phyloP scores from a whole-genome alignment of 139 green algal genomes.

The Nannochloris sp. region DNA sequence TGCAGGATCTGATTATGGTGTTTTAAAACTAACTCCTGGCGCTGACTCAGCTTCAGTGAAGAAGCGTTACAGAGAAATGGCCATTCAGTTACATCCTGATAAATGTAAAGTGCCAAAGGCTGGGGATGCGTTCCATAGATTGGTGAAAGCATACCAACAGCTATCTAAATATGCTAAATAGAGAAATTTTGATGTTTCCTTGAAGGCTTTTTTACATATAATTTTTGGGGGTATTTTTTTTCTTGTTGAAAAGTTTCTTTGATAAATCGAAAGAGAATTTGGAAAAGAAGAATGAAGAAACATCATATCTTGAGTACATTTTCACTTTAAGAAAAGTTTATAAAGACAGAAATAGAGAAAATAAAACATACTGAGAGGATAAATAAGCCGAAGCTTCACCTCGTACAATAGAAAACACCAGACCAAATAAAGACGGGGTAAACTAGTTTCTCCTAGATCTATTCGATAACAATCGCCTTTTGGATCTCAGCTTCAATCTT shows the following conservation, averaged over 20 bases:
- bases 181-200: background rate
- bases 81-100: slow-evolving; percentile 38
- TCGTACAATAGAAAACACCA: background rate
- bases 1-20: slow-evolving; percentile 10
- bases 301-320: background rate
- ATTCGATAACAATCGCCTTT: slow-evolving; percentile 25
- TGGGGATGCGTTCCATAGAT: slow-evolving; percentile 31
- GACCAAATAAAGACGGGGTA: too few relatives aligned
- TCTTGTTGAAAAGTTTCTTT: too few relatives aligned
- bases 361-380: background rate
- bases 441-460: background rate
- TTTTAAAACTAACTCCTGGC: slow-evolving; percentile 19
- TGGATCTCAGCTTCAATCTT: slow-evolving; percentile 32
- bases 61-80: slow-evolving; percentile 35
- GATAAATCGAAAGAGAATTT: too few relatives aligned
- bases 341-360: background rate
- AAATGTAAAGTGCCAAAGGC: slow-evolving; percentile 35
- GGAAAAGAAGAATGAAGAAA: background rate
- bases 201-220: too few relatives aligned
- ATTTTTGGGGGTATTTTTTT: too few relatives aligned
- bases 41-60: slow-evolving; percentile 13
- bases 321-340: background rate
- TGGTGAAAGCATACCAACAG: slow-evolving; percentile 27
- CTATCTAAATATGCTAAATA: slow-evolving; percentile 13
- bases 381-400: too few relatives aligned